Evolutionary conservation across 768 basidiomycete genomes (phyloP), one percentile per base, ranked within the genome.

Genomic region (Lactarius hengduanensis): DNA sequence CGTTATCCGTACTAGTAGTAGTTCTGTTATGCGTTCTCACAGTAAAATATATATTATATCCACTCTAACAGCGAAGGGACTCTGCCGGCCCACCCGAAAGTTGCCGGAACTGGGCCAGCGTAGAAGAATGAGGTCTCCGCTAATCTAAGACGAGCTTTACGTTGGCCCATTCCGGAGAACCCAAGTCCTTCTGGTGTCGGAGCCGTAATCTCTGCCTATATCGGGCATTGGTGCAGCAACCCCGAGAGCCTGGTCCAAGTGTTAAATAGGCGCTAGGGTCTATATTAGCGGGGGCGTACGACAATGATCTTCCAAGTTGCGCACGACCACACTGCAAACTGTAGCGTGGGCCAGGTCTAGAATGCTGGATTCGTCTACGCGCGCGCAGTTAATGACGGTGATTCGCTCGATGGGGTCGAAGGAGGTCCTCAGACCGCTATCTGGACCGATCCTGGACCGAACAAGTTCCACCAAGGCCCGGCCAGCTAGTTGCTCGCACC

Each of bases 401-500:
- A 87, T 74, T 69, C 79, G 79, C 53, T 73, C 70, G 62, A 88
- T 80, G 38, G 76, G 75, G 53, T 72, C 72, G 8, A 68, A 68
- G 4, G 54, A 41, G 6, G 65, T 66, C 43, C 43, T 28, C 16
- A 32, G 57, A n/a, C 57, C 20, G 28, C 20, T 30, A 40, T 62
- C 63, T 32, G 55, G 64, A 20, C 38, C 47, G 26, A 73, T 57
- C 30, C 85, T 79, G 63, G 78, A 80, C 59, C 70, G 73, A 54
- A 84, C 84, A 18, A 87, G 74, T 38, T 80, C 75, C 45, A 83
- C 85, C 45, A 88, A 74, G 26, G 82, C 81, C 2, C 71, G 73
- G 22, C 86, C 85, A 34, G 78, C 80, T 7, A 88, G 72, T 63
- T 84, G 80, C 13, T 81, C 79, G 70, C 86, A 88, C 86, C 84